These are phyloP conservation scores for Aspergillus fumigatus DNA, from an alignment of 2,329 filamentous ascomycete species.

Conservation along the genomic window DNA sequence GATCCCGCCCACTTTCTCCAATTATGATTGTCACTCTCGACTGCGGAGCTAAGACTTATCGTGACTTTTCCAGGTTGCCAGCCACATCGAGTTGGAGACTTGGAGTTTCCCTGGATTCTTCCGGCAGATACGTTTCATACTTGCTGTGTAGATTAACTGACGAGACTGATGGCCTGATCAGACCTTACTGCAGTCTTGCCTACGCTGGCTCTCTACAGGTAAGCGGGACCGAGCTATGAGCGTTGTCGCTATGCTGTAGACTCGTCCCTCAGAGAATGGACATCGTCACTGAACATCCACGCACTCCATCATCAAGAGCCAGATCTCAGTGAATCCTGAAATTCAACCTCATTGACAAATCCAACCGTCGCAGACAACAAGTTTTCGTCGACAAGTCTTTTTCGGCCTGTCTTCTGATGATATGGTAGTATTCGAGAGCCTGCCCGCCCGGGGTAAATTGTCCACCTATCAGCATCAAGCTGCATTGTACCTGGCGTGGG, in stretches of 20 bases:
- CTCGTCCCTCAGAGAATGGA: not conserved
- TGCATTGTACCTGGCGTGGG: conserved; percentile 2
- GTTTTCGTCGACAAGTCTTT: not conserved
- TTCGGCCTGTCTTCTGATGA: not conserved
- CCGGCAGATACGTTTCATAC: not conserved
- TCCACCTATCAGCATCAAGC: conserved; percentile 21
- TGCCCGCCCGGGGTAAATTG: conserved; percentile 8
- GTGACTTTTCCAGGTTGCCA: not conserved
- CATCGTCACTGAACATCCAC: too few species aligned
- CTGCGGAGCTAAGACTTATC: not conserved
- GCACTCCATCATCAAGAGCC: not conserved
- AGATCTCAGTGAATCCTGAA: not conserved
- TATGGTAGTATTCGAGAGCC: not conserved
- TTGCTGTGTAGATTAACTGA: not conserved
- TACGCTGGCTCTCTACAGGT: not conserved
- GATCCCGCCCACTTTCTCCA: conserved; percentile 1
- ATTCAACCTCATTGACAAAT: too few species aligned
- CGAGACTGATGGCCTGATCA: too few species aligned
- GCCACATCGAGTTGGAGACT: too few species aligned
- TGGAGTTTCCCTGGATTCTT: not conserved
- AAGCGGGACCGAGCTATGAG: not conserved
- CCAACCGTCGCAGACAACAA: not conserved
- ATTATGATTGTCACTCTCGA: not conserved
- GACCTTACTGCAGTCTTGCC: not conserved
- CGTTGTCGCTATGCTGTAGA: not conserved